phyloP scores from a whole-genome alignment of 139 green algal genomes.

The Limnomonas spitsbergensis region DNA sequence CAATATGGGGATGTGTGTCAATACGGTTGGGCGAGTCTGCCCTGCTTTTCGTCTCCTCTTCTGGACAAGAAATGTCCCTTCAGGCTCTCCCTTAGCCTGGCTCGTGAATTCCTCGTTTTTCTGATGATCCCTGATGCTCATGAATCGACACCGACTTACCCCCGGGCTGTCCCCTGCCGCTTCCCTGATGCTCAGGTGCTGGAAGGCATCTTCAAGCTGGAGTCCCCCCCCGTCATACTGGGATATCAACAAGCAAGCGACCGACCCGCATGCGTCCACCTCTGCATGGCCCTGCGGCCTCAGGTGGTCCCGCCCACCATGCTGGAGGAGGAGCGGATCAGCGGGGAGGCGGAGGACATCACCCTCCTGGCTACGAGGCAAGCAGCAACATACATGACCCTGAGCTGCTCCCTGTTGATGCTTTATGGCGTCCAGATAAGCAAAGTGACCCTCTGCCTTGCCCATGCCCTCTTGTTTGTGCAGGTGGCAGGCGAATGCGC shows the following conservation, averaged over 20 bases:
- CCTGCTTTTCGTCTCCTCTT: too few relatives aligned
- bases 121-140: constrained; percentile 7
- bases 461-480: not conserved
- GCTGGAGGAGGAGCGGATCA: constrained; percentile 29
- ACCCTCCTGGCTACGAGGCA: constrained; percentile 42
- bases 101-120: too few relatives aligned
- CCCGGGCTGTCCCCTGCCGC: not conserved
- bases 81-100: too few relatives aligned
- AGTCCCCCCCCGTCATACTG: constrained; percentile 46
- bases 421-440: too few relatives aligned
- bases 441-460: too few relatives aligned
- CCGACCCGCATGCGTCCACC: constrained; percentile 32
- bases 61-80: too few relatives aligned
- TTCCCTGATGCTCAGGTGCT: constrained; percentile 27
- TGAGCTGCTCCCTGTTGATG: not conserved
- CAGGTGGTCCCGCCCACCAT: constrained; percentile 33
- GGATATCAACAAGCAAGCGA: constrained; percentile 44
- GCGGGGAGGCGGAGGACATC: constrained; percentile 50
- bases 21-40: too few relatives aligned
- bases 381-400: constrained; percentile 6
- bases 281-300: constrained; percentile 47
- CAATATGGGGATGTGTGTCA: too few relatives aligned
- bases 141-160: not conserved
- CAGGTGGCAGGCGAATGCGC: constrained; percentile 27
- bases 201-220: constrained; percentile 45